phyloP scores from a whole-genome alignment of 2,329 filamentous ascomycete species.

The Mycogone perniciosa region DNA sequence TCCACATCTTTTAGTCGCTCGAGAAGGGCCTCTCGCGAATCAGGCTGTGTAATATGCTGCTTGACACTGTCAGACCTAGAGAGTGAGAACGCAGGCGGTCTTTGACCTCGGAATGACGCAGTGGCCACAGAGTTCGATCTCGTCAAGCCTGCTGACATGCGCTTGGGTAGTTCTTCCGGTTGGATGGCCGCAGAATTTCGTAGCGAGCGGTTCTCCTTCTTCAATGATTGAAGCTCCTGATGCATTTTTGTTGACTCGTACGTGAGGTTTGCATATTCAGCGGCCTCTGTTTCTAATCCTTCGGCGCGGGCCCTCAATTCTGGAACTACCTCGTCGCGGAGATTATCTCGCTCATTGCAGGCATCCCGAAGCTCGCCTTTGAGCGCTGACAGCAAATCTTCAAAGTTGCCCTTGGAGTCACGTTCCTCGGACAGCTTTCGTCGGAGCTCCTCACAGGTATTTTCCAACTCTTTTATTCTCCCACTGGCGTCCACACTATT shows the following conservation, averaged over 20 bases:
- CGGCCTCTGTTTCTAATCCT: slow-evolving; percentile 67
- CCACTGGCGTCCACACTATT: slow-evolving; percentile 50
- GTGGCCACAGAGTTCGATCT: slow-evolving; percentile 64
- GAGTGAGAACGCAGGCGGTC: slow-evolving; percentile 34
- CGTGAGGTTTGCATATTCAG: slow-evolving; percentile 64
- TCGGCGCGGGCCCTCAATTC: slow-evolving; percentile 70
- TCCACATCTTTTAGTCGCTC: slow-evolving; percentile 89
- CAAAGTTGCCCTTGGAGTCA: slow-evolving; percentile 84
- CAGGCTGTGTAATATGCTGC: slow-evolving; percentile 32
- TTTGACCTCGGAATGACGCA: slow-evolving; percentile 36
- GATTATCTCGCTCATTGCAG: slow-evolving; percentile 83
- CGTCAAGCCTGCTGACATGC: slow-evolving; percentile 44
- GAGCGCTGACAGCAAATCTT: slow-evolving; percentile 81
- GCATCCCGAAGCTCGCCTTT: slow-evolving; percentile 75
- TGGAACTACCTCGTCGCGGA: slow-evolving; percentile 82
- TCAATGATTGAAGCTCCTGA: slow-evolving; percentile 71
- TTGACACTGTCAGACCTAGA: slow-evolving; percentile 56
- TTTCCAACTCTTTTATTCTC: slow-evolving; percentile 72
- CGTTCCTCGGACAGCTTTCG: slow-evolving; percentile 79
- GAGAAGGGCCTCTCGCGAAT: slow-evolving; percentile 62
- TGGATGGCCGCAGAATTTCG: slow-evolving; percentile 28
- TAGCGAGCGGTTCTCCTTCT: slow-evolving; percentile 58
- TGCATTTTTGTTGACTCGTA: slow-evolving; percentile 82
- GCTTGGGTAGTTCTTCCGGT: slow-evolving; percentile 15
- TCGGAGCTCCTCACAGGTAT: slow-evolving; percentile 72